phyloP scores from a whole-genome alignment of 805 yeast genomes.

The Ogataea neopini region DNA sequence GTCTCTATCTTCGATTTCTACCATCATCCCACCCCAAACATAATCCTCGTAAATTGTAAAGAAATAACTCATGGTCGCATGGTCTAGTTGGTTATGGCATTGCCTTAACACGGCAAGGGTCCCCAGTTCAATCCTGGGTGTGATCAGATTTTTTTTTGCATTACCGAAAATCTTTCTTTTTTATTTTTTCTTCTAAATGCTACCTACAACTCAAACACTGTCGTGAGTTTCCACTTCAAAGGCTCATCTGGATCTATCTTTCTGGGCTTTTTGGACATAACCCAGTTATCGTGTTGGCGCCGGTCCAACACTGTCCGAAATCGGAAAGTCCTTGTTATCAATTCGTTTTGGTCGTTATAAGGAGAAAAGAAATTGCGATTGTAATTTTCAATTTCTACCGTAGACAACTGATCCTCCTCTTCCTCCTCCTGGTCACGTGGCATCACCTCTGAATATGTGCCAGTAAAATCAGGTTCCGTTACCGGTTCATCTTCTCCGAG shows the following conservation, averaged over 20 bases:
- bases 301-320: conserved; percentile 32
- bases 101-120: conserved; percentile 99
- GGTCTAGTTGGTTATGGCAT: conserved; percentile 99
- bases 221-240: conserved; percentile 31
- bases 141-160: conserved; percentile 61
- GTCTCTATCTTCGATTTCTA: too few species aligned
- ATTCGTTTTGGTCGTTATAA: conserved; percentile 25
- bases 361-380: conserved; percentile 31
- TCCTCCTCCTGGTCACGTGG: conserved; percentile 10
- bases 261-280: background rate
- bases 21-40: background rate
- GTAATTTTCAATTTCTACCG: conserved; percentile 27
- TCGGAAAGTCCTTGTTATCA: conserved; percentile 31
- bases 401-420: conserved; percentile 1
- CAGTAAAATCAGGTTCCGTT: conserved; percentile 10
- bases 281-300: conserved; percentile 24
- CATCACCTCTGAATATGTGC: conserved; percentile 5
- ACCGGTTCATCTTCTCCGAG: conserved; percentile 7
- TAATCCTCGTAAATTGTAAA: background rate
- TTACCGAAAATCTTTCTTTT: background rate
- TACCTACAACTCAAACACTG: conserved; percentile 14
- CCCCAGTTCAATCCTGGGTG: conserved; percentile 99
- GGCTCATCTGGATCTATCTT: conserved; percentile 19
- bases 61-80: conserved; percentile 43
- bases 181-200: background rate